Evolutionary conservation across 139 green algal genomes (phyloP).

Genomic region (Asterochloris sp.): DNA sequence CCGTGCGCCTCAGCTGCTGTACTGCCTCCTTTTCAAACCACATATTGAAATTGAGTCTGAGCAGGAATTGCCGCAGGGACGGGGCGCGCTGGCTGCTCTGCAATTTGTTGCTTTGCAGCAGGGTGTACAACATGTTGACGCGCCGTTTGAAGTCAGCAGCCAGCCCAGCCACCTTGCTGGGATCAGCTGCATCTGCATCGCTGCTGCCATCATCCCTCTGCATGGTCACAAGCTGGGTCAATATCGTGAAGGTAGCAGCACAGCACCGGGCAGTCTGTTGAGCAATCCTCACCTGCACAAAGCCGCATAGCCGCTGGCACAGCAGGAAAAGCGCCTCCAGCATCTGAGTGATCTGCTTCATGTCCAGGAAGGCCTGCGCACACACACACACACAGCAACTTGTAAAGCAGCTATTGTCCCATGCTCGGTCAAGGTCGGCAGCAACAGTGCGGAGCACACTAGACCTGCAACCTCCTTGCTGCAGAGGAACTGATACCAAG

Average conservation of each 20-base stretch:
- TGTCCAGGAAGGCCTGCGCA: slow-evolving; percentile 73
- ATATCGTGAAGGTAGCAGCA: not conserved
- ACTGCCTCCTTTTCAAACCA: slow-evolving; percentile 36
- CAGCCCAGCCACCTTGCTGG: slow-evolving; percentile 6
- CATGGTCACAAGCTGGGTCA: not conserved
- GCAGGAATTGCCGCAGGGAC: slow-evolving; percentile 73
- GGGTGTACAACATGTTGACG: slow-evolving; percentile 34
- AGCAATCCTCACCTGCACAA: slow-evolving; percentile 32
- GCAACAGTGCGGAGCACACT: no score
- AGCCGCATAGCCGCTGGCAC: slow-evolving; percentile 33
- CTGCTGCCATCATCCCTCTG: slow-evolving; percentile 16
- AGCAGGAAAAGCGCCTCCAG: slow-evolving; percentile 64
- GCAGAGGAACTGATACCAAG: no score
- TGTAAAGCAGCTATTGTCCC: no score
- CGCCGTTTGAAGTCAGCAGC: slow-evolving; percentile 3
- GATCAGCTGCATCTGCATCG: slow-evolving; percentile 18
- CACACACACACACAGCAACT: slow-evolving; percentile 27
- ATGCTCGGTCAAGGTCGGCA: no score
- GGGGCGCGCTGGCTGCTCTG: slow-evolving; percentile 51
- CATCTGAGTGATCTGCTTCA: slow-evolving; percentile 31
- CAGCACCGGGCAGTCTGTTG: not conserved
- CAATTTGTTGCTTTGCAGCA: slow-evolving; percentile 50
- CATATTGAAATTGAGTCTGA: slow-evolving; percentile 78
- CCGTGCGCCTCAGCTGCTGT: not conserved
- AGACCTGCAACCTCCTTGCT: no score